Conservation (phyloP, 805 yeast genomes). For the Pichia paraexigua region DNA sequence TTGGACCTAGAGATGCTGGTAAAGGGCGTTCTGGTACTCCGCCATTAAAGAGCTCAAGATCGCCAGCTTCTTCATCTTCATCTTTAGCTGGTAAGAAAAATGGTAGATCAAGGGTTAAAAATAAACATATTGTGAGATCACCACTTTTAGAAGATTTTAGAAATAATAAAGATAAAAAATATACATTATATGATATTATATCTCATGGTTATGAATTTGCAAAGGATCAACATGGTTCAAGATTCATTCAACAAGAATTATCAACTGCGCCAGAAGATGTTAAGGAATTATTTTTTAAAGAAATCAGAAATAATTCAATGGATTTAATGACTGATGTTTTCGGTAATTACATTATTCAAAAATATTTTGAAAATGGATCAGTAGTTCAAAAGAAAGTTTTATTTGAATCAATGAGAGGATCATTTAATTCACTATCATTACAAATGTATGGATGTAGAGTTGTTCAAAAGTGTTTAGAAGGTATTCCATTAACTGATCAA, state of each 20-base stretch:
- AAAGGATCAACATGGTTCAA: constrained; percentile 94
- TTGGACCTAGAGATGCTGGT: not conserved
- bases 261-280: constrained; percentile 57
- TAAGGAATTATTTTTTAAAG: constrained; percentile 75
- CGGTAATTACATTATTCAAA: constrained; percentile 95
- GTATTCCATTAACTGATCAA: constrained; percentile 56
- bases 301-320: constrained; percentile 64
- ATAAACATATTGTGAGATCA: constrained; percentile 54
- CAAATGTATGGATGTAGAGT: constrained; percentile 99
- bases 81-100: not conserved
- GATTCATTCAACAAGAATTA: constrained; percentile 89
- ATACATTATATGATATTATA: constrained; percentile 61
- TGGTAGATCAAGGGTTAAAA: constrained; percentile 12
- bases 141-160: constrained; percentile 83
- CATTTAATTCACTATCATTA: constrained; percentile 64
- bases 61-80: not conserved
- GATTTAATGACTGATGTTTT: constrained; percentile 93
- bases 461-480: constrained; percentile 87
- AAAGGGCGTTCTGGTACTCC: constrained; percentile 3
- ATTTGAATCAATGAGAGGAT: constrained; percentile 64
- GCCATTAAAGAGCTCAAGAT: not conserved
- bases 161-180: constrained; percentile 52
- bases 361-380: constrained; percentile 79
- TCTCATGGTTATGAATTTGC: constrained; percentile 89
- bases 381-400: constrained; percentile 60